Evolutionary conservation across 148 eudicot genomes (phyloP).

Genomic region (Arbutus unedo): DNA sequence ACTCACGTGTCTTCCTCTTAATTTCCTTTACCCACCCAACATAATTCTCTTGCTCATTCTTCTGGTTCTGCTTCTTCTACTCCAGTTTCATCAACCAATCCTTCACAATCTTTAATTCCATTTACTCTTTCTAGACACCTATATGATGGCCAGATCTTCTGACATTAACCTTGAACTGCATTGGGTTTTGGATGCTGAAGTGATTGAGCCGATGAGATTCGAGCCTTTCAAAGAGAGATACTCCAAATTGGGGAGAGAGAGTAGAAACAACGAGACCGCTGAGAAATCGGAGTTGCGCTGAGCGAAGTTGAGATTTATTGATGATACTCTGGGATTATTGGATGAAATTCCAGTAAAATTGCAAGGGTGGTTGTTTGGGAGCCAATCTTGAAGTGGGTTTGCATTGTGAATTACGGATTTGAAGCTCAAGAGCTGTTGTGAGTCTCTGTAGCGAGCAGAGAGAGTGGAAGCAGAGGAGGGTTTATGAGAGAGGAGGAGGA

Average conservation of each 20-base stretch:
- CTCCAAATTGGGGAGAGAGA: constrained; percentile 36
- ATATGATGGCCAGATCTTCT: constrained; percentile 75
- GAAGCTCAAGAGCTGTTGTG: constrained; percentile 60
- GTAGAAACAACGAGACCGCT: constrained; percentile 32
- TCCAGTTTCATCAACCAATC: too few species aligned
- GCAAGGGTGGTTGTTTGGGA: constrained; percentile 42
- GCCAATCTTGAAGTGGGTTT: constrained; percentile 51
- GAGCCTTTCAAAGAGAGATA: constrained; percentile 37
- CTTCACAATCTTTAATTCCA: too few species aligned
- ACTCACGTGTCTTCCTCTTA: too few species aligned
- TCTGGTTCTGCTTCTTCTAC: too few species aligned
- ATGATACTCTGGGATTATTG: constrained; percentile 39
- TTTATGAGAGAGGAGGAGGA: constrained; percentile 13
- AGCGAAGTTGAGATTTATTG: constrained; percentile 43
- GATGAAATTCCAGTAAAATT: constrained; percentile 64
- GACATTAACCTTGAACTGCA: constrained; percentile 21
- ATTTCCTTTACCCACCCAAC: too few species aligned
- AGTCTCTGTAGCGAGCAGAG: constrained; percentile 26
- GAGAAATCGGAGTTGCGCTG: constrained; percentile 41
- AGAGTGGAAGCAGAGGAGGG: constrained; percentile 24
- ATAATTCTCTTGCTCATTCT: too few species aligned
- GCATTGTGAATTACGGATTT: constrained; percentile 56
- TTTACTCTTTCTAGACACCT: too few species aligned
- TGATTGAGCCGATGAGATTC: constrained; percentile 52
- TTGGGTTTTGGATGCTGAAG: constrained; percentile 24